Percentiles rank a stretch among this genome's conserved stretches.
These are phyloP conservation scores for Mycena floridula DNA, from an alignment of 768 basidiomycete genomes.

Conservation along the genomic window DNA sequence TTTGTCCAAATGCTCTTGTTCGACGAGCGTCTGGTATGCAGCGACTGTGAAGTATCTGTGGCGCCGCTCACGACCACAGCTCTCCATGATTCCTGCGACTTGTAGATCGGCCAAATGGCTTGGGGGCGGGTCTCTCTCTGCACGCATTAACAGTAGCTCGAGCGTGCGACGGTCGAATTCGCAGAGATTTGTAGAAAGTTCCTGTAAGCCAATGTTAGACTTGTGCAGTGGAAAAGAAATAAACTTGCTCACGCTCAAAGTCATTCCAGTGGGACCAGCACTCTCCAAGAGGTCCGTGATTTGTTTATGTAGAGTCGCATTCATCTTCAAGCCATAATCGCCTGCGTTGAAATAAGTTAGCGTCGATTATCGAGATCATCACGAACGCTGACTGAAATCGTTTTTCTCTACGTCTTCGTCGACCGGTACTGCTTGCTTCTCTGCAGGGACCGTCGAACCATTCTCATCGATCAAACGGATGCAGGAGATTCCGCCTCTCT, in stretches of 20 bases:
- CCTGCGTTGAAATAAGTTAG: constrained; percentile 16
- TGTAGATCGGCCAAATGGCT: constrained; percentile 67
- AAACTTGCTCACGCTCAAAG: constrained; percentile 50
- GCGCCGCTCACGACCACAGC: constrained; percentile 77
- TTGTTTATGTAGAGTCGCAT: constrained; percentile 72
- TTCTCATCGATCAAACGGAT: constrained; percentile 54
- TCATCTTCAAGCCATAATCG: constrained; percentile 43
- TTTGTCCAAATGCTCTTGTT: constrained; percentile 59
- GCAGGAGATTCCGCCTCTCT: too few species aligned
- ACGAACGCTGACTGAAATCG: constrained; percentile 27
- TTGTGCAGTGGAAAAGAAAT: background rate
- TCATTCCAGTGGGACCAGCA: constrained; percentile 63
- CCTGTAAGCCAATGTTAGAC: constrained; percentile 32
- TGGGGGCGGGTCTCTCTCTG: constrained; percentile 60
- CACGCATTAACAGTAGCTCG: constrained; percentile 71
- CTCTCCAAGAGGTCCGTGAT: constrained; percentile 69
- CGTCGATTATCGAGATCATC: background rate
- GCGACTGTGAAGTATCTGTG: constrained; percentile 77
- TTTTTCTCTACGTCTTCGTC: constrained; percentile 27
- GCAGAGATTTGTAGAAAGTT: constrained; percentile 54
- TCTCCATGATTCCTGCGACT: constrained; percentile 73
- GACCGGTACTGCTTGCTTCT: constrained; percentile 18
- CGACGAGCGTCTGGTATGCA: constrained; percentile 59
- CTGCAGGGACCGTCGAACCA: too few species aligned
- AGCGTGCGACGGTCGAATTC: constrained; percentile 78